These are phyloP conservation scores for Achlya hypogyna DNA, from an alignment of 352 stramenopile genomes.

Conservation along the genomic window DNA sequence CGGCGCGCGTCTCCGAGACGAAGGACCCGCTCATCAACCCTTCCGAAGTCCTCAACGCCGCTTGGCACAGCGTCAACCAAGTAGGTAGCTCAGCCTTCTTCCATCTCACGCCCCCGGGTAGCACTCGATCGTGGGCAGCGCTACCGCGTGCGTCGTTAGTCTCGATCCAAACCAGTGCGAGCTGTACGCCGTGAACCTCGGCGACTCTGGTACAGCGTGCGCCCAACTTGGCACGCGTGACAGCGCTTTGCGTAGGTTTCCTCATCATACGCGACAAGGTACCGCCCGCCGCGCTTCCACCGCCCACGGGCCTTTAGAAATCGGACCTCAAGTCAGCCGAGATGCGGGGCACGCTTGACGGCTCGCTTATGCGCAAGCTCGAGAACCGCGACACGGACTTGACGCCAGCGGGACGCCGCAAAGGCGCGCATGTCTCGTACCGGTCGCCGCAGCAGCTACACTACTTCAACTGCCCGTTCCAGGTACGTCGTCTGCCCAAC, in stretches of 20 bases:
- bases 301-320: slow-evolving; percentile 16
- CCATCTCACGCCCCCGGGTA: slow-evolving; percentile 36
- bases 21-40: slow-evolving; percentile 45
- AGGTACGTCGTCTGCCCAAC: too few relatives aligned
- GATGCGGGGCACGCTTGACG: slow-evolving; percentile 59
- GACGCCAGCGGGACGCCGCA: slow-evolving; percentile 57
- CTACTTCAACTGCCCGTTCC: slow-evolving; percentile 97
- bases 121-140: slow-evolving; percentile 88
- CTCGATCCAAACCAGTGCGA: slow-evolving; percentile 88
- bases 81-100: neutral
- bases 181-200: slow-evolving; percentile 92
- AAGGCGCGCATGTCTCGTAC: slow-evolving; percentile 82
- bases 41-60: slow-evolving; percentile 51
- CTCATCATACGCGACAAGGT: slow-evolving; percentile 71
- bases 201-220: slow-evolving; percentile 61
- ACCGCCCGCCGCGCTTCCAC: too few relatives aligned
- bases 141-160: slow-evolving; percentile 87
- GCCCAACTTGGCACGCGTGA: neutral
- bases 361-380: slow-evolving; percentile 51
- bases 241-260: slow-evolving; percentile 26
- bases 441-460: slow-evolving; percentile 94
- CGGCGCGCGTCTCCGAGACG: slow-evolving; percentile 41
- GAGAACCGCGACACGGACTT: slow-evolving; percentile 52
- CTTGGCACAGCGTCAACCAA: slow-evolving; percentile 46
- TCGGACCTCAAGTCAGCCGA: slow-evolving; percentile 54